Conservation (phyloP, 768 basidiomycete species). For the Tephrocybe sp. region DNA sequence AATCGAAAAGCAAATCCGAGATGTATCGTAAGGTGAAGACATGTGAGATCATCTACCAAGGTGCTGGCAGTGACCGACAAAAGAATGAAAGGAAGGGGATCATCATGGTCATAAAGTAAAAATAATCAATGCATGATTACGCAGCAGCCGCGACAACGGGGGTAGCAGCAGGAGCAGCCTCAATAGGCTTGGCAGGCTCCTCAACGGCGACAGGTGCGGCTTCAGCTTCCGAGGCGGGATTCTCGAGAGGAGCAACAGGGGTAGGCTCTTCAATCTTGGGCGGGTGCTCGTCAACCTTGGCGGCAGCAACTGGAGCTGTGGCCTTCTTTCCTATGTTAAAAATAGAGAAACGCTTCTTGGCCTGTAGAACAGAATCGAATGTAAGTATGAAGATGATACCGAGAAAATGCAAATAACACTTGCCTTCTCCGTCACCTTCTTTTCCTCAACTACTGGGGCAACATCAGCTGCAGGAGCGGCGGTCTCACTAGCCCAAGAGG, state of each 20-base stretch:
- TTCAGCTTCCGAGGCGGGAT: conserved; percentile 59
- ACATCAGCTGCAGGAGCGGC: conserved; percentile 36
- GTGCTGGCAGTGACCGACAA: conserved; percentile 17
- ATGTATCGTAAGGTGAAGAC: conserved; percentile 45
- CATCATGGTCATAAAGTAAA: conserved; percentile 43
- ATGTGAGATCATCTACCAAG: conserved; percentile 8
- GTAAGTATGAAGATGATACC: not conserved
- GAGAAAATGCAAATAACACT: not conserved
- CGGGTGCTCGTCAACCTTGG: conserved; percentile 88
- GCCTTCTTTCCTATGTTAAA: conserved; percentile 86
- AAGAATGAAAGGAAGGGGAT: conserved; percentile 28
- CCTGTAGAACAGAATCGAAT: conserved; percentile 46
- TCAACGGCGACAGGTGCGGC: conserved; percentile 28
- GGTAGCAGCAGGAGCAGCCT: conserved; percentile 51
- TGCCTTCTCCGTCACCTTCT: conserved; percentile 59
- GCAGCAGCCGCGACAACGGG: conserved; percentile 80
- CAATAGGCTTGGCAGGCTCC: conserved; percentile 35
- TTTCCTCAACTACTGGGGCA: conserved; percentile 36
- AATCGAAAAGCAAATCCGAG: conserved; percentile 63
- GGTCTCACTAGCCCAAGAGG: conserved; percentile 36
- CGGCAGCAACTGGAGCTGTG: conserved; percentile 60
- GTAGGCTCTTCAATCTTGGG: conserved; percentile 85
- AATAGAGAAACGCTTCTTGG: conserved; percentile 80
- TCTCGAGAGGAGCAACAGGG: conserved; percentile 83
- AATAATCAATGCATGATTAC: conserved; percentile 42